These are phyloP conservation scores for Penstemon barbatus DNA, from an alignment of 257 asterid genomes.

Conservation along the genomic window DNA sequence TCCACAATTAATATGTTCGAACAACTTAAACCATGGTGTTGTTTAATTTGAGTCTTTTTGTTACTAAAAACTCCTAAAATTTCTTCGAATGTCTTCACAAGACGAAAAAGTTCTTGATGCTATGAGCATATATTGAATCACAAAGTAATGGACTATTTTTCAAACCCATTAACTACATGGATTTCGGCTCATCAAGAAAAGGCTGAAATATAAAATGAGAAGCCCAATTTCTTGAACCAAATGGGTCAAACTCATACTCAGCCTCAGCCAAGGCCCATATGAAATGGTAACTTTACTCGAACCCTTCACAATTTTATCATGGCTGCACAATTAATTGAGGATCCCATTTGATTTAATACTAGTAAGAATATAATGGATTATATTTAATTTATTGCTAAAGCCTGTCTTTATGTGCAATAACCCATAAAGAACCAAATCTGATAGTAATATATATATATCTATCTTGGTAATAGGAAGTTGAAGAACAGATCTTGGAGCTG, in stretches of 20 bases:
- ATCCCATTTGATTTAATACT: too few species aligned
- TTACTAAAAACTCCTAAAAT: too few species aligned
- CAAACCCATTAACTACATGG: neutral
- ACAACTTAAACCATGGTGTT: too few species aligned
- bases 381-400: neutral
- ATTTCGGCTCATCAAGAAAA: neutral
- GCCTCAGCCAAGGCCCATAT: neutral
- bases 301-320: too few species aligned
- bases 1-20: too few species aligned
- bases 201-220: neutral
- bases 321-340: too few species aligned
- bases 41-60: too few species aligned
- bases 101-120: too few species aligned
- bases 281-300: too few species aligned
- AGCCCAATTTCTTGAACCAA: neutral
- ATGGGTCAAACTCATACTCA: neutral
- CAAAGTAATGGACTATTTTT: too few species aligned
- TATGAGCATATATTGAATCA: too few species aligned
- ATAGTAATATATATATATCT: neutral
- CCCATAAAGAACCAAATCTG: constrained; percentile 1
- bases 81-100: too few species aligned
- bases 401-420: constrained; percentile 9
- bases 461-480: neutral
- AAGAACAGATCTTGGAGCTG: constrained; percentile 4
- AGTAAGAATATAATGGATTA: neutral